Evolutionary conservation across 768 basidiomycete species (phyloP), one percentile per base, ranked within the genome.

Genomic region (Collybia nuda): DNA sequence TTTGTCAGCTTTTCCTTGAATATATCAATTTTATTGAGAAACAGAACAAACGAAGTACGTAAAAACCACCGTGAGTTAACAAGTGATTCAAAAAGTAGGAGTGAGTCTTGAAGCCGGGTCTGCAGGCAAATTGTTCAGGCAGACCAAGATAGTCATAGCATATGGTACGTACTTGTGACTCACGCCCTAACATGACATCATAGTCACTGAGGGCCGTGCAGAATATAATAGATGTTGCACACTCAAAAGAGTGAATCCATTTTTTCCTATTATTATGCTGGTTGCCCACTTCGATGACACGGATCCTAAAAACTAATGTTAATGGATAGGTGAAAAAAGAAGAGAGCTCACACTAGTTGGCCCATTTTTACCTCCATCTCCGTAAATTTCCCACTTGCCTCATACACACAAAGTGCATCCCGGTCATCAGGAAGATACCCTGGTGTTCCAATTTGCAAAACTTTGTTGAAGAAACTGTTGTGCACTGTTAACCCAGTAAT

Each of bases 41-140:
- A 93, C 45, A 95, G 70, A 63, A 95, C 94, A 60, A 95, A 93
- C 1, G 89, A 90, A 4, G 93, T 93, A 59, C 90, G 84, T 47
- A 90, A 84, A 69, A 94, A 93, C 91, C 90, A 95, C 55, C 93
- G 80, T 29, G 91, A 93, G 62, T 96, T 96, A 72, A 90, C 90
- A 65, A 94, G 91, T 23, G 86, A 89, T 63, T 94, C 92, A 66
- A 94, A 95, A 23, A 97, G 83, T 0, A 91, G 86, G 43, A 96
- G 71, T 1, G 91, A 89, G 67, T 97, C 94, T 57, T 86, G 83
- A 90, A 98, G 94, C 44, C 93, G 92, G 70, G 95, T 96, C 86
- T 90, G 45, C 18, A 21, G 28, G 21, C 11, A n/a, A n/a, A n/a
- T 4, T 18, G 43, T 26, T 3, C 35, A 23, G 36, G 18, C 48